phyloP scores from a whole-genome alignment of 2,329 filamentous ascomycete genomes.

The Cytospora paraplurivora region DNA sequence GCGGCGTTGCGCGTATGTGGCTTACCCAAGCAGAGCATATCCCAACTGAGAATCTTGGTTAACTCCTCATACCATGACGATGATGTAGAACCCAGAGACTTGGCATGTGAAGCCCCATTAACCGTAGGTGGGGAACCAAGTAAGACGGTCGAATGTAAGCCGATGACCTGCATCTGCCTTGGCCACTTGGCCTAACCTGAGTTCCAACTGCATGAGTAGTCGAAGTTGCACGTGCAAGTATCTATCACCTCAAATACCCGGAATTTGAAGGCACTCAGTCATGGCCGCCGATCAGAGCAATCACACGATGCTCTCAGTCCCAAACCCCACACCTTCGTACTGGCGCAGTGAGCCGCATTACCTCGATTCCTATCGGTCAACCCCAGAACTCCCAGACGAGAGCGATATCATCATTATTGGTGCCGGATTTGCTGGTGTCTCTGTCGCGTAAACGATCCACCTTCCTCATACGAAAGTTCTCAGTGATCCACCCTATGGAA shows the following conservation, averaged over 20 bases:
- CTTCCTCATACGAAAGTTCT: not conserved
- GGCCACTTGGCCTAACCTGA: not conserved
- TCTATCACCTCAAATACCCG: not conserved
- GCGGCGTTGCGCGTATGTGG: no score
- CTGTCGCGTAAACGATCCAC: constrained; percentile 7
- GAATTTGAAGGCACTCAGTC: not conserved
- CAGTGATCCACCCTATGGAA: not conserved
- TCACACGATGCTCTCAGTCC: constrained; percentile 16
- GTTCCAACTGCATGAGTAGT: no score
- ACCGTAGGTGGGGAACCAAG: not conserved
- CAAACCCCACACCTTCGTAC: constrained; percentile 24
- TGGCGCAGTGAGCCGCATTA: constrained; percentile 26
- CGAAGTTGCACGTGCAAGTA: no score
- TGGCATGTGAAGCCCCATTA: no score
- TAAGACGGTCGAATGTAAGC: constrained; percentile 14
- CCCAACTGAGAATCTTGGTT: no score
- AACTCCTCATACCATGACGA: no score
- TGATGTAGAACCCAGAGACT: no score
- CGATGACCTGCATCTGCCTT: no score
- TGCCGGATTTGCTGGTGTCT: constrained; percentile 25
- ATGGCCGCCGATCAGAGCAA: constrained; percentile 4
- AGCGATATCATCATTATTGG: constrained; percentile 24
- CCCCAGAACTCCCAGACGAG: constrained; percentile 11
- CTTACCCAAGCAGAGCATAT: no score
- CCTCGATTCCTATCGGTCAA: constrained; percentile 25